Evolutionary conservation across 108 stramenopile genomes (phyloP), one percentile per base, ranked within the genome.

Genomic region (Conticribra guillardii): DNA sequence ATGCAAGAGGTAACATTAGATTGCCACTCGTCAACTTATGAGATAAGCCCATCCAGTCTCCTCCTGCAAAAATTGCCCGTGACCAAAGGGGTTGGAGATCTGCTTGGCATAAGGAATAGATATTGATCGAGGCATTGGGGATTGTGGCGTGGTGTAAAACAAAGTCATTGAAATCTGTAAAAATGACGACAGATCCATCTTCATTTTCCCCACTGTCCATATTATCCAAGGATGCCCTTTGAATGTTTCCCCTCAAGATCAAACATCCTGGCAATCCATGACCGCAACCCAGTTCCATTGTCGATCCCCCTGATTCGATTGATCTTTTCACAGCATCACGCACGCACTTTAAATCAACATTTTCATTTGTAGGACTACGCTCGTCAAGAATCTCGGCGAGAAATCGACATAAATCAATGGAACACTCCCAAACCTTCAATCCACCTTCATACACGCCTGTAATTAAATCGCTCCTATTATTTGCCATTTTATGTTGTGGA

Each of bases 391-490:
- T 30, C 22, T 31, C 17, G 31, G 76, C 70, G 23, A 94, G 64
- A 69, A 81, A 88, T 23, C 80, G 85, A 50, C 89, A 86, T 21
- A 94, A 62, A 64, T 94, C 93, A 5, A 92, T 4, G 51, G 86
- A 87, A 54, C 93, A 91, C 52, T 94, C 93, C 93, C 93, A 94
- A 5, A 92, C 82, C 48, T 90, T 88, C 26, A 88, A 48, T 9
- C 93, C 93, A 14, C 93, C 93, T 65, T 94, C 93, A 62, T 94
- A 94, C 1, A 86, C 82, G n/a, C 90, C 90, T 19, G 89, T 88
- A 14, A 84, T 84, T 8, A 88, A 30, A 54, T 85, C 87, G n/a
- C 82, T 77, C 28, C 46, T 49, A 21, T 58, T 45, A 31, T 58
- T 49, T 47, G 55, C 46, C 14, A 65, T n/a, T 47, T 54, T 60